These are phyloP conservation scores for Pythium sukuiense DNA, from an alignment of 352 stramenopile species.

Conservation along the genomic window DNA sequence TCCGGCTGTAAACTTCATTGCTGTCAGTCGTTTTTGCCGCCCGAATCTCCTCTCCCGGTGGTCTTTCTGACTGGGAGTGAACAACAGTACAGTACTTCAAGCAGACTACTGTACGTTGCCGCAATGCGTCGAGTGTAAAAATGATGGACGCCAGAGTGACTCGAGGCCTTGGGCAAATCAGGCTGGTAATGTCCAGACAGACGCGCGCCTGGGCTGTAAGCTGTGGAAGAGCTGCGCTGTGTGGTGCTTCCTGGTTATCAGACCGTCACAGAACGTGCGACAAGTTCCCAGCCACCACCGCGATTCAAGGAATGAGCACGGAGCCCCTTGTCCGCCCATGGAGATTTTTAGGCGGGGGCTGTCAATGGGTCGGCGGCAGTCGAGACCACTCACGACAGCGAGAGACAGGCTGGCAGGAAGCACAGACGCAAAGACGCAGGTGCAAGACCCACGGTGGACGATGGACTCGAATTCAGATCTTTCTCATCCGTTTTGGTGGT, in stretches of 20 bases:
- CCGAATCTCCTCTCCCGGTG: not conserved
- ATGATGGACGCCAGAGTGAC: not conserved
- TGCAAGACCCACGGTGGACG: not conserved
- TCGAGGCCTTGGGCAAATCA: not conserved
- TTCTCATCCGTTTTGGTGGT: not conserved
- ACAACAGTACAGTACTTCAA: not conserved
- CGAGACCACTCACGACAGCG: not conserved
- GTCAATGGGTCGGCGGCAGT: not conserved
- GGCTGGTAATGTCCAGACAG: not conserved
- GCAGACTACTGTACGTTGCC: not conserved
- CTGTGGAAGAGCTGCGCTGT: not conserved
- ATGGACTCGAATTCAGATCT: not conserved
- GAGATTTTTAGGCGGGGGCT: not conserved
- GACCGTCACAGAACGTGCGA: not conserved
- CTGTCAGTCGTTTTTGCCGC: not conserved
- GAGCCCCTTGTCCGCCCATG: not conserved
- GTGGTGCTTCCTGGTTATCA: not conserved
- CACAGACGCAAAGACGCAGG: not conserved
- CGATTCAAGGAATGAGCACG: not conserved
- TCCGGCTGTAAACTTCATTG: not conserved
- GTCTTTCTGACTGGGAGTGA: not conserved
- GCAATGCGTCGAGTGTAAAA: not conserved
- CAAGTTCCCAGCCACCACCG: not conserved
- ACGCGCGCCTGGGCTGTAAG: not conserved
- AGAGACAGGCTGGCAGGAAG: not conserved